phyloP scores from a whole-genome alignment of 805 yeast genomes.

The Schwanniomyces pseudopolymorphus region DNA sequence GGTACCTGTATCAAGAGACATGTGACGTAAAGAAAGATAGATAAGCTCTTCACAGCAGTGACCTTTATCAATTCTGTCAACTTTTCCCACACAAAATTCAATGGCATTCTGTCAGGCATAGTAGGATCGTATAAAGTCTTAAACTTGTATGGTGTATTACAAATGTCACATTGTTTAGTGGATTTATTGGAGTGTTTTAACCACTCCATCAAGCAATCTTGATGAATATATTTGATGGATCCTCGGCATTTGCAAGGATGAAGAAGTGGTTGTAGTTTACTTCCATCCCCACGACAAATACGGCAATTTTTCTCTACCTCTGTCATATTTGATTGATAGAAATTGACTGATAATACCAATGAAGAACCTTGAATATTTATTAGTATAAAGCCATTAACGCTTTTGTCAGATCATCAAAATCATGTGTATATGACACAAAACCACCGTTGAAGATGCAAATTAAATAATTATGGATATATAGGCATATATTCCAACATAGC shows the following conservation, averaged over 20 bases:
- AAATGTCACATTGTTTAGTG: conserved; percentile 76
- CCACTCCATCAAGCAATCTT: conserved; percentile 90
- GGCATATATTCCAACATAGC: neutral
- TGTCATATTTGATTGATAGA: neutral
- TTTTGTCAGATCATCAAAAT: neutral
- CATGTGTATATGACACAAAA: neutral
- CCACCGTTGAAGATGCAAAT: neutral
- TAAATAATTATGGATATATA: neutral
- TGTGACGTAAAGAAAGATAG: conserved; percentile 34
- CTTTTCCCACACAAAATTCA: conserved; percentile 44
- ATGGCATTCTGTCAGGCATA: conserved; percentile 67
- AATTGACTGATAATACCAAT: neutral
- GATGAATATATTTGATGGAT: conserved; percentile 88
- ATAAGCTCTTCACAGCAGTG: conserved; percentile 15
- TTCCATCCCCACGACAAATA: conserved; percentile 91
- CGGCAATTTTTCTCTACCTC: conserved; percentile 64
- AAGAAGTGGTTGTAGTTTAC: conserved; percentile 71
- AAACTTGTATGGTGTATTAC: conserved; percentile 73
- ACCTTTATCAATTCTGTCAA: conserved; percentile 18
- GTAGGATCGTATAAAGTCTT: conserved; percentile 61
- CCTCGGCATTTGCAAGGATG: conserved; percentile 96
- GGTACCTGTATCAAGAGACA: conserved; percentile 57
- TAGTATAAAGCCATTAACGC: neutral
- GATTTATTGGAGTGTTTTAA: conserved; percentile 63
- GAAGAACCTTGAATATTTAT: neutral